phyloP scores from a whole-genome alignment of 2,329 filamentous ascomycete species.

The Aspergillus sp. region DNA sequence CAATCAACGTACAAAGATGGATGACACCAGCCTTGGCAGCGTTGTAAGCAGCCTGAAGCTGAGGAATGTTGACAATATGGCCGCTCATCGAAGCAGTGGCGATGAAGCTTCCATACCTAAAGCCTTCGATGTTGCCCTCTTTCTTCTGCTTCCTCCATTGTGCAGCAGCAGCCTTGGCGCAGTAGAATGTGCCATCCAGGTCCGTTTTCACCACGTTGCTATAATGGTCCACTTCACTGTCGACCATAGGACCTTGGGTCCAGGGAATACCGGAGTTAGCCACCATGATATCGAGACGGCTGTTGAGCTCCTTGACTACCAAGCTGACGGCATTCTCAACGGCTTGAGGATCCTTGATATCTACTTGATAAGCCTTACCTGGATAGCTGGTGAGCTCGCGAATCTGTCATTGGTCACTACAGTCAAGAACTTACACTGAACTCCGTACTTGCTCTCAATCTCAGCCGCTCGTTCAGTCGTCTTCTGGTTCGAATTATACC shows the following conservation, averaged over 20 bases:
- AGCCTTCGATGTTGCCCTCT: constrained; percentile 59
- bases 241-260: constrained; percentile 61
- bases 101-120: constrained; percentile 63
- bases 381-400: constrained; percentile 3
- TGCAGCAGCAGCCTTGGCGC: constrained; percentile 60
- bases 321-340: constrained; percentile 37
- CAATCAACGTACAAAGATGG: constrained; percentile 34
- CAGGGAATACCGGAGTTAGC: constrained; percentile 54
- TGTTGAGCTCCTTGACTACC: constrained; percentile 58
- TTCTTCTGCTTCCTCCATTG: constrained; percentile 66
- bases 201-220: constrained; percentile 63
- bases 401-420: neutral
- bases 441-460: constrained; percentile 59
- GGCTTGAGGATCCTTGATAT: constrained; percentile 38
- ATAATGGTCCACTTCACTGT: constrained; percentile 59
- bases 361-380: constrained; percentile 46
- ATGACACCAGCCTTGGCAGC: constrained; percentile 60
- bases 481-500: constrained; percentile 64
- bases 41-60: constrained; percentile 68
- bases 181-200: constrained; percentile 72
- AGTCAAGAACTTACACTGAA: constrained; percentile 43
- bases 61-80: constrained; percentile 70
- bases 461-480: constrained; percentile 55
- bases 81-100: constrained; percentile 73
- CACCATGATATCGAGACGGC: constrained; percentile 69